phyloP scores from a whole-genome alignment of 192 early-diverging fungal species.

The Backusella psychrophila region DNA sequence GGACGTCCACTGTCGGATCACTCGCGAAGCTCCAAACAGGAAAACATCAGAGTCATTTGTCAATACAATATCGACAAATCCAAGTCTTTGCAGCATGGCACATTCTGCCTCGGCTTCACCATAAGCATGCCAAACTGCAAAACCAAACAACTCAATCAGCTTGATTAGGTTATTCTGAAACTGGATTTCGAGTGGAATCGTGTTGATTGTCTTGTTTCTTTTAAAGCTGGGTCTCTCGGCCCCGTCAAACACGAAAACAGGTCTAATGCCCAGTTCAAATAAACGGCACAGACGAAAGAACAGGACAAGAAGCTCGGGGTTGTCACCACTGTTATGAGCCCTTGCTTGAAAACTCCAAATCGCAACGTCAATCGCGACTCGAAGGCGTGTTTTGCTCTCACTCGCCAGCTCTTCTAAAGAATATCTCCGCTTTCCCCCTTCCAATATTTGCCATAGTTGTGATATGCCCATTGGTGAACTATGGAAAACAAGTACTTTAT shows the following conservation, averaged over 20 bases:
- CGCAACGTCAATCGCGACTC: conserved; percentile 24
- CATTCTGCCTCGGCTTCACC: conserved; percentile 44
- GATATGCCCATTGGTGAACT: conserved; percentile 7
- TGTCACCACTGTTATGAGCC: background rate
- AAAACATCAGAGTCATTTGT: conserved; percentile 37
- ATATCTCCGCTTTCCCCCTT: background rate
- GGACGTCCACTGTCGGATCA: conserved; percentile 23
- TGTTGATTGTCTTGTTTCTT: conserved; percentile 11
- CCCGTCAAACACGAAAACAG: conserved; percentile 37
- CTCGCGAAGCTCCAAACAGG: conserved; percentile 32
- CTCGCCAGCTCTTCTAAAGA: background rate
- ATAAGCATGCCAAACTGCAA: conserved; percentile 22
- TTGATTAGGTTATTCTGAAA: background rate
- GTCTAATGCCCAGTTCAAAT: conserved; percentile 20
- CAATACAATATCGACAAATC: conserved; percentile 28
- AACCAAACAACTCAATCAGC: conserved; percentile 21
- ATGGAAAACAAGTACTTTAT: background rate
- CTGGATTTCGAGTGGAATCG: background rate
- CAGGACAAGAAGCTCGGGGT: background rate
- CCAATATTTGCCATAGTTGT: conserved; percentile 3
- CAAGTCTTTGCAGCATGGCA: conserved; percentile 22
- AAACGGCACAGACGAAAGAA: conserved; percentile 26
- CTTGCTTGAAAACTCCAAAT: conserved; percentile 16
- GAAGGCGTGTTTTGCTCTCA: background rate
- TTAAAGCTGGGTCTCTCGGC: conserved; percentile 12